phyloP scores from a whole-genome alignment of 1,284 basidiomycete genomes.

The Cutaneotrichosporon arboriforme region DNA sequence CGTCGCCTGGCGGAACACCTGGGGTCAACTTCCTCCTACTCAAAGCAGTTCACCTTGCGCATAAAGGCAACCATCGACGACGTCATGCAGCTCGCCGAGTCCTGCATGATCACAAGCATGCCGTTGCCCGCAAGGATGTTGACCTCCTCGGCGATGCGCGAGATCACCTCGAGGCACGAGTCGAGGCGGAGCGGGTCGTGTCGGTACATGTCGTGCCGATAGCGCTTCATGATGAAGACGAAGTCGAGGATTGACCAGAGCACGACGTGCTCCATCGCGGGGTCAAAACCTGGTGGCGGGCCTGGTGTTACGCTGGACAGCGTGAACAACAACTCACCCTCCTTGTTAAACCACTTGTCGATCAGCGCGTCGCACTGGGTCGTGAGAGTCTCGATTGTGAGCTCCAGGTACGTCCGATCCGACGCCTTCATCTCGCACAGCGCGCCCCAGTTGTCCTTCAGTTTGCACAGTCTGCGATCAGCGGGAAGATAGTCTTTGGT shows the following conservation, averaged over 20 bases:
- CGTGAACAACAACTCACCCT: constrained; percentile 15
- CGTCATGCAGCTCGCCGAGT: constrained; percentile 34
- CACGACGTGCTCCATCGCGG: constrained; percentile 30
- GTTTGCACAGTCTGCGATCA: constrained; percentile 26
- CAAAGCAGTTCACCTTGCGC: constrained; percentile 21
- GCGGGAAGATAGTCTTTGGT: neutral
- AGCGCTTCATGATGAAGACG: constrained; percentile 30
- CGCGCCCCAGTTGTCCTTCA: constrained; percentile 36
- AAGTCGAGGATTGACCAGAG: constrained; percentile 35
- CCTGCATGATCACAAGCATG: constrained; percentile 34
- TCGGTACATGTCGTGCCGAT: constrained; percentile 21
- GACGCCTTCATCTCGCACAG: constrained; percentile 22
- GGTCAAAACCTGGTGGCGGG: constrained; percentile 25
- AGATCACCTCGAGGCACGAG: constrained; percentile 22
- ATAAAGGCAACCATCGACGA: constrained; percentile 26
- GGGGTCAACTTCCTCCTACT: neutral
- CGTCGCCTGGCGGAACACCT: constrained; percentile 28
- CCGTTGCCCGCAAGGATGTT: constrained; percentile 28
- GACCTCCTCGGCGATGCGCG: constrained; percentile 29
- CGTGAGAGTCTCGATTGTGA: constrained; percentile 28
- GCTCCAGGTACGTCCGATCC: constrained; percentile 24
- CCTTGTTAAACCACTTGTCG: constrained; percentile 27
- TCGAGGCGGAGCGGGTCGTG: constrained; percentile 25
- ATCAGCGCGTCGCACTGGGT: constrained; percentile 25
- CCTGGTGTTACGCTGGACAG: constrained; percentile 2